Percentiles rank a stretch among this genome's conserved stretches.
phyloP scores from a whole-genome alignment of 202 grass and related monocot genomes.

The Elaeis oleifera region DNA sequence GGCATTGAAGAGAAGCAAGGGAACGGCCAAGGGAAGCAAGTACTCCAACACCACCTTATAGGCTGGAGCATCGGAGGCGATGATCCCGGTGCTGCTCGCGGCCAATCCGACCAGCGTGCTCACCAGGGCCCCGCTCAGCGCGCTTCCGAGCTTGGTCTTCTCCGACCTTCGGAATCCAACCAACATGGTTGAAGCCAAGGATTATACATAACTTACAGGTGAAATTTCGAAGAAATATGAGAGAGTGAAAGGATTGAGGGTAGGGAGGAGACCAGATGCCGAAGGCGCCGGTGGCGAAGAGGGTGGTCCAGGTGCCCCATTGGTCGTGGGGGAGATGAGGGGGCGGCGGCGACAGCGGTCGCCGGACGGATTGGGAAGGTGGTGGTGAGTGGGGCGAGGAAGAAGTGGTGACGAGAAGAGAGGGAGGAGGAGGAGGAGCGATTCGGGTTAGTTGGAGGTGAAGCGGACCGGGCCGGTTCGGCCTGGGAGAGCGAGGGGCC shows the following conservation, averaged over 20 bases:
- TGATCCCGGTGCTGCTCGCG: constrained; percentile 52
- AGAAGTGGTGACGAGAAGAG: neutral
- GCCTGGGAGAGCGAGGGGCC: neutral
- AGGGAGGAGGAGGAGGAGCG: neutral
- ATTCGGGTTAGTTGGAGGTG: neutral
- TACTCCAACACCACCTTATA: constrained; percentile 58
- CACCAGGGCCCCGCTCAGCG: constrained; percentile 61
- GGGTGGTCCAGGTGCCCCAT: constrained; percentile 72
- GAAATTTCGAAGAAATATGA: neutral
- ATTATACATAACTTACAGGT: too few species aligned
- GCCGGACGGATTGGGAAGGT: neutral
- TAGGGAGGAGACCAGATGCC: constrained; percentile 54
- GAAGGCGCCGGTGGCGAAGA: constrained; percentile 74
- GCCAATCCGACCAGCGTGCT: constrained; percentile 55
- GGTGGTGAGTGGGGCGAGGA: neutral
- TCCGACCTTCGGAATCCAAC: constrained; percentile 32
- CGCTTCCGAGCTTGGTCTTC: constrained; percentile 48
- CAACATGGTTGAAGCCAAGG: too few species aligned
- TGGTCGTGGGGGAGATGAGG: constrained; percentile 54
- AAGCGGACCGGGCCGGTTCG: neutral
- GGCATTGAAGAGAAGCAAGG: constrained; percentile 60
- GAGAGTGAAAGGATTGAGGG: neutral
- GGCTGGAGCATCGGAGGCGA: constrained; percentile 50
- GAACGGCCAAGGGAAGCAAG: constrained; percentile 55
- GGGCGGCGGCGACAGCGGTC: constrained; percentile 12